These are phyloP conservation scores for Neurospora sp. DNA, from an alignment of 495 filamentous ascomycete species.

Conservation along the genomic window DNA sequence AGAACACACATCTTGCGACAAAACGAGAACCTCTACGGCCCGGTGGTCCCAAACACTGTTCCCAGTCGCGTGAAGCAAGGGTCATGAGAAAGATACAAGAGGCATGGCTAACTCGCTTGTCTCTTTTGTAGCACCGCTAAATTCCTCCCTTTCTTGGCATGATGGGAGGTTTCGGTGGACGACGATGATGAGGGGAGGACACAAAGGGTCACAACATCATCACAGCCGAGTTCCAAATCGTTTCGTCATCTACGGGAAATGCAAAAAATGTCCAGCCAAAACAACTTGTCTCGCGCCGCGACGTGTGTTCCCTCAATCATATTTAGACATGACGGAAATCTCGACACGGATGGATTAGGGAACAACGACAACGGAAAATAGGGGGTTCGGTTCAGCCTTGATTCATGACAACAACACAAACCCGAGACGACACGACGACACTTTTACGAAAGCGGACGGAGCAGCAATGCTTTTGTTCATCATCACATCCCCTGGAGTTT, in stretches of 20 bases:
- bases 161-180: background rate
- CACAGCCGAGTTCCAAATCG: background rate
- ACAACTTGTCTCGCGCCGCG: background rate
- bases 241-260: slow-evolving; percentile 1
- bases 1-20: background rate
- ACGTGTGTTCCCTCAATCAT: background rate
- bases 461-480: background rate
- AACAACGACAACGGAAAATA: background rate
- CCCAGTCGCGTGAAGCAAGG: background rate
- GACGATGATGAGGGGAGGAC: slow-evolving; percentile 1
- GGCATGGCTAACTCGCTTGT: slow-evolving; percentile 2
- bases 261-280: background rate
- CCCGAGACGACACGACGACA: background rate
- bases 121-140: slow-evolving; percentile 22
- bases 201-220: background rate
- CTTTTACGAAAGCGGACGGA: background rate
- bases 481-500: background rate
- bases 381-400: background rate
- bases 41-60: background rate
- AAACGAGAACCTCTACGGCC: background rate
- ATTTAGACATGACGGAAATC: background rate
- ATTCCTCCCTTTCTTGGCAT: slow-evolving; percentile 1
- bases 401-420: background rate
- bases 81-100: background rate
- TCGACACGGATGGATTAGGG: background rate